A percentile compares a stretch with the other conserved stretches of the same genome.
These are phyloP conservation scores for Aspergillus fijiensis DNA, from an alignment of 2,329 filamentous ascomycete species.

Conservation along the genomic window DNA sequence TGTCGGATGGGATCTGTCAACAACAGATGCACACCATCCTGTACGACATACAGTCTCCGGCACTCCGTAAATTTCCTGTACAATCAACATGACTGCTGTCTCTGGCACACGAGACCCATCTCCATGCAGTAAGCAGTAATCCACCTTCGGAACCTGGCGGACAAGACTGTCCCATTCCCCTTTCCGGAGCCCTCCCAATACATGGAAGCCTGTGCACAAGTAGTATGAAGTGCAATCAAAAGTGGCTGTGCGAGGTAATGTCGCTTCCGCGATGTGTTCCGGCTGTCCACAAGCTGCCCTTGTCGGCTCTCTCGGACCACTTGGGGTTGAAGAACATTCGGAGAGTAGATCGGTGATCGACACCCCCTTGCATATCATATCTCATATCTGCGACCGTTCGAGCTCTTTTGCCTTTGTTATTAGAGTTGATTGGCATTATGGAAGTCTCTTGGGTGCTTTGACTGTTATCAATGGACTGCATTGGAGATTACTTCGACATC, in stretches of 20 bases:
- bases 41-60: conserved; percentile 7
- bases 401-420: neutral
- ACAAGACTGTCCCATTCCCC: neutral
- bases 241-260: neutral
- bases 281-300: neutral
- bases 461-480: neutral
- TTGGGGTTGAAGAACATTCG: neutral
- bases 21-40: neutral
- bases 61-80: neutral
- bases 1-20: neutral
- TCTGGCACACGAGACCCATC: conserved; percentile 2
- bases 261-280: neutral
- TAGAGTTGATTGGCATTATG: neutral
- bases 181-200: neutral
- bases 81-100: neutral
- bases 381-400: neutral
- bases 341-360: conserved; percentile 8
- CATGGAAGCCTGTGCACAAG: neutral
- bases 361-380: conserved; percentile 6
- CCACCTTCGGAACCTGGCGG: neutral
- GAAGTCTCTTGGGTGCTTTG: neutral
- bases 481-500: neutral
- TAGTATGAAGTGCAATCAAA: neutral
- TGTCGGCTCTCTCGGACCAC: neutral
- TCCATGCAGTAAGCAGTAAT: neutral